phyloP scores from a whole-genome alignment of 2,329 filamentous ascomycete genomes.

The Fusarium beomiforme region DNA sequence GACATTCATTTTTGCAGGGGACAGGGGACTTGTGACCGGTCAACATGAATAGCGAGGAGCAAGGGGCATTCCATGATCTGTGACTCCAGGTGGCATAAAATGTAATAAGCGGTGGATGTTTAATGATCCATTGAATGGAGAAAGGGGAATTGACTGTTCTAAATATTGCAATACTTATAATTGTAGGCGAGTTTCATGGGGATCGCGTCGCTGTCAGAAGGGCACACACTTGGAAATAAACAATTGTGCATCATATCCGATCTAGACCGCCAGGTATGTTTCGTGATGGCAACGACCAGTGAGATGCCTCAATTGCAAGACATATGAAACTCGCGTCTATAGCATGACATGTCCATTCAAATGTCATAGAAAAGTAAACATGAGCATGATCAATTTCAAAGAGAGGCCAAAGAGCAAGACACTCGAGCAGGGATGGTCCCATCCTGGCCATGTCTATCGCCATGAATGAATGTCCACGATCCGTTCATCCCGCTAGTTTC shows the following conservation, averaged over 20 bases:
- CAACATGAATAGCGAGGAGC: conserved; percentile 20
- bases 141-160: conserved; percentile 12
- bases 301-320: conserved; percentile 24
- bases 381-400: conserved; percentile 1
- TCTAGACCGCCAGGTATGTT: conserved; percentile 23
- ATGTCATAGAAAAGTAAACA: neutral
- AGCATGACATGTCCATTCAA: conserved; percentile 4
- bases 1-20: conserved; percentile 7
- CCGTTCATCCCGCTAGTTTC: conserved; percentile 32
- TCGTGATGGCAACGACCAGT: conserved; percentile 11
- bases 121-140: conserved; percentile 4
- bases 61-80: conserved; percentile 16
- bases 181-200: neutral
- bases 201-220: neutral
- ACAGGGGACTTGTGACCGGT: conserved; percentile 10
- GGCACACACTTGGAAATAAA: neutral
- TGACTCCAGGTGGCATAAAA: conserved; percentile 33
- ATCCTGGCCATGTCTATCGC: conserved; percentile 9
- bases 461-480: conserved; percentile 20
- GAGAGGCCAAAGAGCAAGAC: neutral
- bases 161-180: neutral
- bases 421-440: conserved; percentile 14
- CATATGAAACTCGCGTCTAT: conserved; percentile 8
- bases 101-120: conserved; percentile 34
- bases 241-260: conserved; percentile 17